These are phyloP conservation scores for Xylaria sp. DNA, from an alignment of 2,329 filamentous ascomycete genomes.

Conservation along the genomic window DNA sequence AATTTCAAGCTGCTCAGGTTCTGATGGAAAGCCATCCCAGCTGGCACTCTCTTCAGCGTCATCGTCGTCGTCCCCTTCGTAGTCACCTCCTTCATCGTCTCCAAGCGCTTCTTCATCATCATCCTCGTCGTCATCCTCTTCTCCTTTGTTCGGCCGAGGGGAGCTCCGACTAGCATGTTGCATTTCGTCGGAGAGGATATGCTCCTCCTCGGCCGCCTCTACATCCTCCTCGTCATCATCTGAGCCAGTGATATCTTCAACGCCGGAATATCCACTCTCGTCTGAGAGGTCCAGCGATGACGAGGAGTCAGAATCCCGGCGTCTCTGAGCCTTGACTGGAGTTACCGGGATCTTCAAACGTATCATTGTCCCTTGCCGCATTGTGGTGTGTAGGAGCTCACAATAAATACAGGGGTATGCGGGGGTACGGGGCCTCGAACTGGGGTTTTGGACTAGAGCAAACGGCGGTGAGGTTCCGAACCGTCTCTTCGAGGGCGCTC, in stretches of 20 bases:
- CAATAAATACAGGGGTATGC: conserved; percentile 43
- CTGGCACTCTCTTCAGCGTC: conserved; percentile 58
- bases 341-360: conserved; percentile 59
- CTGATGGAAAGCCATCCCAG: conserved; percentile 67
- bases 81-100: conserved; percentile 49
- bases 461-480: conserved; percentile 53
- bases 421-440: conserved; percentile 41
- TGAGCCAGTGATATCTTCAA: conserved; percentile 82
- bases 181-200: conserved; percentile 67
- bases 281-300: conserved; percentile 72
- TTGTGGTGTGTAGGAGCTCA: conserved; percentile 37
- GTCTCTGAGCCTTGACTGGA: conserved; percentile 59
- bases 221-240: conserved; percentile 83
- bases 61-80: conserved; percentile 41
- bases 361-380: conserved; percentile 56
- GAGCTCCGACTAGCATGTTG: conserved; percentile 54
- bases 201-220: conserved; percentile 80
- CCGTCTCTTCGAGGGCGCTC: conserved; percentile 12
- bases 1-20: conserved; percentile 55
- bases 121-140: conserved; percentile 53
- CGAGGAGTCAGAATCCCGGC: conserved; percentile 63
- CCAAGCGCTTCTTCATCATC: conserved; percentile 54
- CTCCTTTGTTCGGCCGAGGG: conserved; percentile 62
- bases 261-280: conserved; percentile 75
- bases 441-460: conserved; percentile 44